Evolutionary conservation across 2,329 filamentous ascomycete genomes (phyloP).

Genomic region (Aspergillus neoniger): DNA sequence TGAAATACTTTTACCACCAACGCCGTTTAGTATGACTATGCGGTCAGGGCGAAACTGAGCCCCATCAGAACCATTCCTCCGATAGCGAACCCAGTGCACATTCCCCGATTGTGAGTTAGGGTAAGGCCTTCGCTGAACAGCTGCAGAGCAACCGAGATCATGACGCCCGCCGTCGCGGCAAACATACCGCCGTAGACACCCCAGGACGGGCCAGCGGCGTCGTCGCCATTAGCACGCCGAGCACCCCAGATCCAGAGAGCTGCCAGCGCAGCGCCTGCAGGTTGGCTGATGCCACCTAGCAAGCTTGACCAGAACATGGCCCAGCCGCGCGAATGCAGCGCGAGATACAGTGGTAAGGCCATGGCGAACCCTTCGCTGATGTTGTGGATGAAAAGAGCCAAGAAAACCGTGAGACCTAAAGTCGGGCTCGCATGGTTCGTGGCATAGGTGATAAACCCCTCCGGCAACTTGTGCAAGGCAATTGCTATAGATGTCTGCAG

Average conservation of each 20-base stretch:
- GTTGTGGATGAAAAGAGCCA: constrained; percentile 96
- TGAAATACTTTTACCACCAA: background rate
- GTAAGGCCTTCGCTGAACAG: constrained; percentile 84
- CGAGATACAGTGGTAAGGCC: constrained; percentile 89
- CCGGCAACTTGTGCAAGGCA: constrained; percentile 92
- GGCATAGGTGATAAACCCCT: constrained; percentile 84
- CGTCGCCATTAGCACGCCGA: constrained; percentile 44
- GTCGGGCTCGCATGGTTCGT: constrained; percentile 93
- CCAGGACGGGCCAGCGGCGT: constrained; percentile 49
- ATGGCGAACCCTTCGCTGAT: constrained; percentile 96
- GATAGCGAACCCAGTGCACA: constrained; percentile 43
- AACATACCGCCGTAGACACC: constrained; percentile 68
- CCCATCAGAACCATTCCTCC: constrained; percentile 81
- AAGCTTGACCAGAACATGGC: constrained; percentile 84
- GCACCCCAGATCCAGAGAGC: constrained; percentile 82
- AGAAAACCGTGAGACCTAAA: constrained; percentile 87
- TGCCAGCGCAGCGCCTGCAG: constrained; percentile 79
- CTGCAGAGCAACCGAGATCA: constrained; percentile 89
- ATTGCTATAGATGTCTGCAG: constrained; percentile 95
- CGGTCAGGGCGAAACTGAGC: constrained; percentile 80
- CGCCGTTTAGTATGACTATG: constrained; percentile 36
- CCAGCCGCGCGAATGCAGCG: constrained; percentile 73
- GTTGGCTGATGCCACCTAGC: constrained; percentile 84
- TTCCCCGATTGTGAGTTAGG: constrained; percentile 58
- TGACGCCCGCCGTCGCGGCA: constrained; percentile 86